Conservation (phyloP, 1,139 yeast species). For the Yamadazyma buinensis region DNA sequence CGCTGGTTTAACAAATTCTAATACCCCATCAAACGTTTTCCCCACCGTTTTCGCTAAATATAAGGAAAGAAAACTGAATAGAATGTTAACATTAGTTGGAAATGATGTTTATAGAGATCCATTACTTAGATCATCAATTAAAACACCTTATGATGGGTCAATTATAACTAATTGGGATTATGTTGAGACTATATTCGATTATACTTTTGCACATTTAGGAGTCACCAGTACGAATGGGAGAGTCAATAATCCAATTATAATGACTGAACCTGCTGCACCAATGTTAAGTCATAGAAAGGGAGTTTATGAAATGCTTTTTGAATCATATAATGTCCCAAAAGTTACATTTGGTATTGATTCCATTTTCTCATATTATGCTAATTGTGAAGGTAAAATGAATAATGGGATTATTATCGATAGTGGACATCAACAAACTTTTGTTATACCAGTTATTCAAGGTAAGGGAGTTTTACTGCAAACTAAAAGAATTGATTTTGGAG, state of each 20-base stretch:
- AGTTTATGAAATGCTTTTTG: slow-evolving; percentile 80
- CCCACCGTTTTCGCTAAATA: slow-evolving; percentile 70
- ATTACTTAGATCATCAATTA: slow-evolving; percentile 62
- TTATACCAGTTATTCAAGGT: slow-evolving; percentile 76
- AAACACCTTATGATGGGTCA: slow-evolving; percentile 84
- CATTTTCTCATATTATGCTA: slow-evolving; percentile 66
- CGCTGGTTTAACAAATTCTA: slow-evolving; percentile 60
- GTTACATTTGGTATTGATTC: slow-evolving; percentile 81
- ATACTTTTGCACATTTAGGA: slow-evolving; percentile 74
- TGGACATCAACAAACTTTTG: slow-evolving; percentile 78
- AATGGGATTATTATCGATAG: slow-evolving; percentile 73
- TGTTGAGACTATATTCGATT: slow-evolving; percentile 78
- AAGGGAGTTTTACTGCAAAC: slow-evolving; percentile 63
- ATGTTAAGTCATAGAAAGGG: slow-evolving; percentile 66
- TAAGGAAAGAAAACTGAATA: slow-evolving; percentile 70
- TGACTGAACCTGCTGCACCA: slow-evolving; percentile 74
- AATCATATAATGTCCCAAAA: slow-evolving; percentile 71
- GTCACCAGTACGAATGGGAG: slow-evolving; percentile 51
- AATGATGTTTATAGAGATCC: slow-evolving; percentile 75
- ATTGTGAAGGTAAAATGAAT: slow-evolving; percentile 27
- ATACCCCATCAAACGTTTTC: slow-evolving; percentile 60
- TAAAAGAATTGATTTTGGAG: slow-evolving; percentile 92
- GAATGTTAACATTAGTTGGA: slow-evolving; percentile 72
- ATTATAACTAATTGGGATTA: slow-evolving; percentile 91
- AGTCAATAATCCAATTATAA: slow-evolving; percentile 75